Percentiles rank a stretch among this genome's conserved stretches.
Conservation (phyloP, 495 filamentous ascomycete species). For the Letharia columbiana region DNA sequence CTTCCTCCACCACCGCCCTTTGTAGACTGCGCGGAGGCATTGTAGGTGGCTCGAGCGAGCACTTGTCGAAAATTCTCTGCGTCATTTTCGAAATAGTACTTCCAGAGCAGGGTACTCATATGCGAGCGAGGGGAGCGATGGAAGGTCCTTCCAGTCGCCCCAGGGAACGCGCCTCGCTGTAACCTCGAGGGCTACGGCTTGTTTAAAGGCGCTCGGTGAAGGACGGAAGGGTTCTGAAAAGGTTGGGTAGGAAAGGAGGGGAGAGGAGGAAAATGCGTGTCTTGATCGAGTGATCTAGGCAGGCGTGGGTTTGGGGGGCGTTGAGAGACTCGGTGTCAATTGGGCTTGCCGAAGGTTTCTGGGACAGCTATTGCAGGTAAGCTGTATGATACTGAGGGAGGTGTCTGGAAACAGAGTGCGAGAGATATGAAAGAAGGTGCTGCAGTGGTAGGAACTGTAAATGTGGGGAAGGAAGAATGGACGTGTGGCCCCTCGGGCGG, state of each 20-base stretch:
- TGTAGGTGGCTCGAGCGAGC: slow-evolving; percentile 56
- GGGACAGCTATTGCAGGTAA: not conserved
- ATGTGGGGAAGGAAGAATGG: not conserved
- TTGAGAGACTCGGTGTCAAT: not conserved
- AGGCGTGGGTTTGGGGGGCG: not conserved
- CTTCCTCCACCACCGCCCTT: slow-evolving; percentile 30
- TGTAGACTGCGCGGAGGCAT: slow-evolving; percentile 28
- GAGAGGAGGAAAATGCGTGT: no score
- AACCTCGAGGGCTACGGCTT: slow-evolving; percentile 75
- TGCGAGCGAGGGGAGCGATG: slow-evolving; percentile 40
- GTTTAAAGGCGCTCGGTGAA: slow-evolving; percentile 57
- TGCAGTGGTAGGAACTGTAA: not conserved
- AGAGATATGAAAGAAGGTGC: not conserved
- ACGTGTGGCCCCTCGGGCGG: not conserved
- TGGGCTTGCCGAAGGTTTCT: not conserved
- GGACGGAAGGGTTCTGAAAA: slow-evolving; percentile 16
- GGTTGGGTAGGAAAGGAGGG: not conserved
- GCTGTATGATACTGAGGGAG: not conserved
- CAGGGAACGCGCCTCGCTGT: slow-evolving; percentile 72
- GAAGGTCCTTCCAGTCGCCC: slow-evolving; percentile 52
- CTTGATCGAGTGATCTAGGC: not conserved
- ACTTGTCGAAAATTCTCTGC: slow-evolving; percentile 81
- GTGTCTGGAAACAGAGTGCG: not conserved
- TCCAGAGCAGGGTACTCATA: slow-evolving; percentile 97
- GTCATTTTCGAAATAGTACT: slow-evolving; percentile 91